Evolutionary conservation across 73 alveolate species (phyloP).

Genomic region (Tetrahymena thermophila): DNA sequence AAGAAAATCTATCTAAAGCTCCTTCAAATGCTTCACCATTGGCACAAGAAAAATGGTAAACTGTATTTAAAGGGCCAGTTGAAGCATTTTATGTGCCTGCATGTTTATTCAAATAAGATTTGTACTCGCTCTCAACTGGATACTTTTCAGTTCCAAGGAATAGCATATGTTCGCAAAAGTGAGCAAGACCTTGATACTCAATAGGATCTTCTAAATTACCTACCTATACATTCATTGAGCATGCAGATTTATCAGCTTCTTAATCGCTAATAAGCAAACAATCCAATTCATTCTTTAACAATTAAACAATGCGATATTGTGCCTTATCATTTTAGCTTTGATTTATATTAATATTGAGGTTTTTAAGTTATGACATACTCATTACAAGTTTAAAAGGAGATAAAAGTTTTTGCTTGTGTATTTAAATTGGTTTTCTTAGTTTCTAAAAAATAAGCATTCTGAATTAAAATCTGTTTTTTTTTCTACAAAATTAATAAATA

Average conservation of each 20-base stretch:
- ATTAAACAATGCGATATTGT: not conserved
- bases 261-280: slow-evolving; percentile 53
- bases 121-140: slow-evolving; percentile 76
- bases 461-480: not conserved
- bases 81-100: slow-evolving; percentile 95
- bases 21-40: slow-evolving; percentile 58
- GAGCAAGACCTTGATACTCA: slow-evolving; percentile 84
- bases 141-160: slow-evolving; percentile 91
- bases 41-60: slow-evolving; percentile 76
- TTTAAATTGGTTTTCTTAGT: not conserved
- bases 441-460: not conserved
- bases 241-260: slow-evolving; percentile 63
- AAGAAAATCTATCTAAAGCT: slow-evolving; percentile 86
- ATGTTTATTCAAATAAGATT: slow-evolving; percentile 64
- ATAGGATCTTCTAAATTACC: slow-evolving; percentile 58
- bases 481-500: not conserved
- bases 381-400: not conserved
- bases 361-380: not conserved
- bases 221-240: slow-evolving; percentile 49
- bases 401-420: not conserved
- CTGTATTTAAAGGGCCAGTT: slow-evolving; percentile 62
- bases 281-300: slow-evolving; percentile 44
- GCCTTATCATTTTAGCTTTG: not conserved
- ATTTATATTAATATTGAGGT: not conserved
- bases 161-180: slow-evolving; percentile 93